These are phyloP conservation scores for Phytophthora multivora DNA, from an alignment of 352 stramenopile genomes.

Conservation along the genomic window DNA sequence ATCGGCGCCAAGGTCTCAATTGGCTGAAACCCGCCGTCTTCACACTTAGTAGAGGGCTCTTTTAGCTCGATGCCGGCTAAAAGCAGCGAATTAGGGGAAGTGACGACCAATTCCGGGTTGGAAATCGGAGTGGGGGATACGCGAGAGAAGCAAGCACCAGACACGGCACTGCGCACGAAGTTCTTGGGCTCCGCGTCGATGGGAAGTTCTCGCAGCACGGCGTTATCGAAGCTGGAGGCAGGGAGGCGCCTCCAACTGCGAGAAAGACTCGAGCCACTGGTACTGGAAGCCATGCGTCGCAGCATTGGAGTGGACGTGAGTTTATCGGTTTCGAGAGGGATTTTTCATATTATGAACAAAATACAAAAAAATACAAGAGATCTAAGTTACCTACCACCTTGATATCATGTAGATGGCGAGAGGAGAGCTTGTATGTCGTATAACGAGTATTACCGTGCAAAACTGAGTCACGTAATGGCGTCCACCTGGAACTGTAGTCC, in stretches of 20 bases:
- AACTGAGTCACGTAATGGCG: no score
- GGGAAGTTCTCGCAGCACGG: conserved; percentile 64
- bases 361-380: background rate
- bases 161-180: conserved; percentile 53
- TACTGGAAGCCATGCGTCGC: conserved; percentile 8
- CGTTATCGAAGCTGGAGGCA: conserved; percentile 56
- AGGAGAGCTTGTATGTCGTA: no score
- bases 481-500: background rate
- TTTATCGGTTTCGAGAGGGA: background rate
- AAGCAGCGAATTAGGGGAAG: conserved; percentile 51
- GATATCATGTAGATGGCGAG: no score
- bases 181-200: conserved; percentile 60
- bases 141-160: conserved; percentile 65
- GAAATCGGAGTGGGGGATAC: conserved; percentile 64
- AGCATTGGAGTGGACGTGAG: no score
- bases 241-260: conserved; percentile 50
- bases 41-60: background rate
- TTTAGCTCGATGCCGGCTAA: conserved; percentile 65
- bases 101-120: conserved; percentile 63
- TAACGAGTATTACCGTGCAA: no score
- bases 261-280: conserved; percentile 7
- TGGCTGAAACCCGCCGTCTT: conserved; percentile 30
- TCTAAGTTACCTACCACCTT: background rate
- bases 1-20: conserved; percentile 57
- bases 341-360: background rate